Evolutionary conservation across 306 rosid genomes (phyloP), one percentile per base, ranked within the genome.

Genomic region (Arachis stenosperma): DNA sequence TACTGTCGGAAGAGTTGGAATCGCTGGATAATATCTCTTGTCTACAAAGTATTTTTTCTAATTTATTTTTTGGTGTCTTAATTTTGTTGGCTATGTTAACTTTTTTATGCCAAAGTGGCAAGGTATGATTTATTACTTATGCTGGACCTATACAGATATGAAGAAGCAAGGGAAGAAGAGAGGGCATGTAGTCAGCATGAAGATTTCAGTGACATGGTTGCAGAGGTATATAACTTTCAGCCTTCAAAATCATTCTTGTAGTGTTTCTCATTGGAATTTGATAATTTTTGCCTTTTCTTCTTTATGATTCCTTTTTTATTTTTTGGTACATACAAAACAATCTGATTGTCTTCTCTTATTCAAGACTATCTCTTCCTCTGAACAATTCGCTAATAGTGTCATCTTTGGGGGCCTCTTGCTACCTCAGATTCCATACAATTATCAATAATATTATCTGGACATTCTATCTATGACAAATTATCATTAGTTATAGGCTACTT

Each of bases 141-240:
- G 67, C 40, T 81, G 60, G 58, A 42, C 64, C 67, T 75, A 62
- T 80, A 67, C 85, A 89, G 96, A 81, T 95, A 95, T 9, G 96
- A 95, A 79, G 97, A 91, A 87, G 99, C 97, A 42, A 91, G 98
- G 67, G 99, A 95, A 80, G 99, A 91, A 77, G 99, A 91, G 91
- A 95, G 91, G 89, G 61, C 76, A 72, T 98, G 96, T 4, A 91
- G 91, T 80, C 99, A 91, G 88, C 90, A 93, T 47, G 97, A 95
- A 70, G 99, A 95, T 80, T 95, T 95, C 87, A 95, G 97, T 79
- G 98, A 95, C 75, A 88, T 95, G 99, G 99, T 95, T 80, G 98
- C 96, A 1, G 99, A 94, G 93, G 99, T 94, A 40, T 42, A 84
- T 53, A 53, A 53, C 72, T 27, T 57, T 33, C 61, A 39, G 61